Percentiles rank a stretch among this genome's conserved stretches.
Evolutionary conservation across 768 basidiomycete species (phyloP).

Genomic region (Chalciporus sphaerocephalus): DNA sequence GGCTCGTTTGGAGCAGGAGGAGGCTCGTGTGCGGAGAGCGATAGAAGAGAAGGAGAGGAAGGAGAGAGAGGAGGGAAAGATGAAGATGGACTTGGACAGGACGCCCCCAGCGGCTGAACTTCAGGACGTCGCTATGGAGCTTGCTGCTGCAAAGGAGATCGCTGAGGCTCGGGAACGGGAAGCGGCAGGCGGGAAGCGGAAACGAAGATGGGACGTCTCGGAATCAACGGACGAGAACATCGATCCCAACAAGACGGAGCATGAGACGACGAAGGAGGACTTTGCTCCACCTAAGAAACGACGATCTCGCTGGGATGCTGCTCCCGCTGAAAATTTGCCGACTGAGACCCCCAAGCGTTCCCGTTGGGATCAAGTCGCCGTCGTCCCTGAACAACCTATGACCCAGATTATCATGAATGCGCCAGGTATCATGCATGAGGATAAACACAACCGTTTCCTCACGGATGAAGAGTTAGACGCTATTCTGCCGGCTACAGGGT

Average conservation of each 20-base stretch:
- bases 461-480: slow-evolving; percentile 94
- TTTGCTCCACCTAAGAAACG: slow-evolving; percentile 82
- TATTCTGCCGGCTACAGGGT: slow-evolving; percentile 81
- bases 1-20: slow-evolving; percentile 89
- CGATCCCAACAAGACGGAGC: slow-evolving; percentile 54
- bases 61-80: slow-evolving; percentile 63
- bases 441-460: slow-evolving; percentile 94
- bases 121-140: slow-evolving; percentile 65
- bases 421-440: slow-evolving; percentile 78
- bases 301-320: slow-evolving; percentile 94
- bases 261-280: slow-evolving; percentile 71
- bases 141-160: slow-evolving; percentile 45
- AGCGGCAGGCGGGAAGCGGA: slow-evolving; percentile 57
- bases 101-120: slow-evolving; percentile 84
- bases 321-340: slow-evolving; percentile 62
- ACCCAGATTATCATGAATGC: slow-evolving; percentile 85
- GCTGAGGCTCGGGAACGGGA: slow-evolving; percentile 38
- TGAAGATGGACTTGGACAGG: slow-evolving; percentile 86
- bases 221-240: slow-evolving; percentile 62
- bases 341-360: slow-evolving; percentile 82
- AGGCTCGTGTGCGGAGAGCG: slow-evolving; percentile 71
- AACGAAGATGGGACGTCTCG: slow-evolving; percentile 75
- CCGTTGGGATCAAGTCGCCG: slow-evolving; percentile 95
- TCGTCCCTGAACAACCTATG: slow-evolving; percentile 64
- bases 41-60: slow-evolving; percentile 87